These are phyloP conservation scores for Glomus cerebriforme DNA, from an alignment of 192 early-diverging fungal species.

Conservation along the genomic window DNA sequence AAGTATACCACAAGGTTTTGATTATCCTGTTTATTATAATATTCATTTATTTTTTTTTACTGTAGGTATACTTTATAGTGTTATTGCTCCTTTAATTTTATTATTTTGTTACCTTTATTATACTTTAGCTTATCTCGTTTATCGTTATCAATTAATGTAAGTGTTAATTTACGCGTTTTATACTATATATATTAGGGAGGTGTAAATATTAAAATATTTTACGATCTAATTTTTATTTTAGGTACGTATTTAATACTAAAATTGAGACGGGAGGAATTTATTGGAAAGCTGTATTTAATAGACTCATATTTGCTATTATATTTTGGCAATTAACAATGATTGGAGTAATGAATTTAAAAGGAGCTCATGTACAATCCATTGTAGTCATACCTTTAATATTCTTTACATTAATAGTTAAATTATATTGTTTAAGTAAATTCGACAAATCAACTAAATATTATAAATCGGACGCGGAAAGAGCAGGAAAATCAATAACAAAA, in stretches of 20 bases:
- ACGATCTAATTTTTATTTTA: conserved; percentile 1
- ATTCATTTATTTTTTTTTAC: conserved; percentile 71
- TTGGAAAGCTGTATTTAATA: conserved; percentile 70
- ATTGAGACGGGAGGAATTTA: conserved; percentile 72
- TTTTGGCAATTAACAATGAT: conserved; percentile 73
- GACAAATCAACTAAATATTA: conserved; percentile 60
- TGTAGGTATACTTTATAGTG: conserved; percentile 69
- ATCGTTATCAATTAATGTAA: conserved; percentile 74
- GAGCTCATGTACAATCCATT: conserved; percentile 43
- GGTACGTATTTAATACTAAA: conserved; percentile 71
- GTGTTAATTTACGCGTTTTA: background rate
- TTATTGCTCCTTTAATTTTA: conserved; percentile 68
- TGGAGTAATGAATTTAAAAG: conserved; percentile 58
- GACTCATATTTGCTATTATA: conserved; percentile 63
- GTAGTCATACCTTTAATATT: conserved; percentile 63
- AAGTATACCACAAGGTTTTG: conserved; percentile 70
- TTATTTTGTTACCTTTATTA: conserved; percentile 67
- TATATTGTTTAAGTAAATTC: conserved; percentile 47
- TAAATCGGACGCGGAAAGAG: conserved; percentile 36
- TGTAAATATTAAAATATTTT: too few species aligned
- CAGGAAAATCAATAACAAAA: background rate
- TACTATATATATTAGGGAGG: too few species aligned
- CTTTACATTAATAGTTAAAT: conserved; percentile 56
- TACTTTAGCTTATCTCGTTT: conserved; percentile 67
- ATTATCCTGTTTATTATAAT: conserved; percentile 70